Conservation (phyloP, 2,329 filamentous ascomycete species). For the Epichloe baconii region DNA sequence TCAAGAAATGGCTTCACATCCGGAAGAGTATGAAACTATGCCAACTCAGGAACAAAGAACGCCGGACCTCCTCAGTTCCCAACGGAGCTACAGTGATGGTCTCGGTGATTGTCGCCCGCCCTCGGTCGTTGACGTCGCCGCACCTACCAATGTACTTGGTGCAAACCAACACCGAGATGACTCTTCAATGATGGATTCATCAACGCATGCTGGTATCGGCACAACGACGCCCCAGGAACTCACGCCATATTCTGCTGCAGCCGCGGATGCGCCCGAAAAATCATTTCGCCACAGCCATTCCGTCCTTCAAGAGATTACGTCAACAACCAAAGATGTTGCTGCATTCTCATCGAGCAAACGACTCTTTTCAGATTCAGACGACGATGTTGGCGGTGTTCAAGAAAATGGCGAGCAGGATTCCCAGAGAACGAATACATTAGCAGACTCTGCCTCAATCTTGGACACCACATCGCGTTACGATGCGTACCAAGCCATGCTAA, state of each 20-base stretch:
- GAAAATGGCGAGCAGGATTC: background rate
- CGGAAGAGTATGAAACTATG: background rate
- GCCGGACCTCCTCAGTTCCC: background rate
- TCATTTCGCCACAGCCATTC: background rate
- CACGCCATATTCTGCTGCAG: background rate
- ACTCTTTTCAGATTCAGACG: background rate
- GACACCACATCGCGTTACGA: constrained; percentile 17
- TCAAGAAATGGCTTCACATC: constrained; percentile 32
- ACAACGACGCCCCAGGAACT: no score
- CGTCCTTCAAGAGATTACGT: background rate
- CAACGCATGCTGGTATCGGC: background rate
- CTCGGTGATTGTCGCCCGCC: background rate
- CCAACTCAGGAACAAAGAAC: background rate
- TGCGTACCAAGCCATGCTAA: constrained; percentile 21
- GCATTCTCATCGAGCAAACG: background rate
- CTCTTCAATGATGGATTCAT: background rate
- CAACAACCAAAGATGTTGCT: background rate
- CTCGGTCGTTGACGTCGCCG: background rate
- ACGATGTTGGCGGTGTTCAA: background rate
- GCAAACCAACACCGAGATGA: background rate
- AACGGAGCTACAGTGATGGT: background rate
- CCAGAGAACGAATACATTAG: background rate
- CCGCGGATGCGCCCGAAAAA: background rate
- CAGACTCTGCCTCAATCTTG: background rate
- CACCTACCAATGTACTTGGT: background rate